phyloP scores from a whole-genome alignment of 2,329 filamentous ascomycete species.

The Xylaria sp. region DNA sequence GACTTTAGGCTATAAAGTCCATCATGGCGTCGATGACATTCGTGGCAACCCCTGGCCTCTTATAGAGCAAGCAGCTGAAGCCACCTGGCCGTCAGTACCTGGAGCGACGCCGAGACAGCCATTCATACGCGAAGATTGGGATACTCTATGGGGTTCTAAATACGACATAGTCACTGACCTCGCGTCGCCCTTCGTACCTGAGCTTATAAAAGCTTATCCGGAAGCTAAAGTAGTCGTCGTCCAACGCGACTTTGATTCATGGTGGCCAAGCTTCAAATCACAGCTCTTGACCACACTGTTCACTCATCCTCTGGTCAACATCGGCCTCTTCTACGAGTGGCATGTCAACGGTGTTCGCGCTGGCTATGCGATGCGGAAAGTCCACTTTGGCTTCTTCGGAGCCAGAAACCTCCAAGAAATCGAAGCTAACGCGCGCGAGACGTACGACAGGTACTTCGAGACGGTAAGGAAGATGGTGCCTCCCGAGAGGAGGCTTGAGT shows the following conservation, averaged over 20 bases:
- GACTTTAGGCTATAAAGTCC: conserved; percentile 16
- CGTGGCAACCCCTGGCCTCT: conserved; percentile 10
- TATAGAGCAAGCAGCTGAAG: conserved; percentile 24
- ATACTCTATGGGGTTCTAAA: conserved; percentile 14
- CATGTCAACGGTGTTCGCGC: conserved; percentile 16
- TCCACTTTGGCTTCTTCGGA: conserved; percentile 23
- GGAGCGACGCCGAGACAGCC: conserved; percentile 1
- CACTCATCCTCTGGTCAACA: not conserved
- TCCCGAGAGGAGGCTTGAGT: conserved; percentile 22
- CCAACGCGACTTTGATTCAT: conserved; percentile 31
- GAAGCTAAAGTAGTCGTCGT: conserved; percentile 33
- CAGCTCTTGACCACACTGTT: conserved; percentile 15
- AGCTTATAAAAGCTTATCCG: conserved; percentile 29
- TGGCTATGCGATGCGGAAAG: conserved; percentile 18
- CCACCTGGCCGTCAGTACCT: conserved; percentile 19
- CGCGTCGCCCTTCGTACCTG: conserved; percentile 15
- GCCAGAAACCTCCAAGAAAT: conserved; percentile 4
- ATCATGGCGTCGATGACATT: conserved; percentile 14
- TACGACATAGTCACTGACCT: conserved; percentile 22
- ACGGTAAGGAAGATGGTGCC: conserved; percentile 15
- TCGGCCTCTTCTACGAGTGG: conserved; percentile 14
- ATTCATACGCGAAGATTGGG: conserved; percentile 15
- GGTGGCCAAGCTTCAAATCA: conserved; percentile 31
- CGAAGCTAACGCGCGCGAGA: conserved; percentile 3
- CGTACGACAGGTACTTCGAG: conserved; percentile 17